Evolutionary conservation across 192 early-diverging fungal genomes (phyloP).

Genomic region (Linnemannia exigua): DNA sequence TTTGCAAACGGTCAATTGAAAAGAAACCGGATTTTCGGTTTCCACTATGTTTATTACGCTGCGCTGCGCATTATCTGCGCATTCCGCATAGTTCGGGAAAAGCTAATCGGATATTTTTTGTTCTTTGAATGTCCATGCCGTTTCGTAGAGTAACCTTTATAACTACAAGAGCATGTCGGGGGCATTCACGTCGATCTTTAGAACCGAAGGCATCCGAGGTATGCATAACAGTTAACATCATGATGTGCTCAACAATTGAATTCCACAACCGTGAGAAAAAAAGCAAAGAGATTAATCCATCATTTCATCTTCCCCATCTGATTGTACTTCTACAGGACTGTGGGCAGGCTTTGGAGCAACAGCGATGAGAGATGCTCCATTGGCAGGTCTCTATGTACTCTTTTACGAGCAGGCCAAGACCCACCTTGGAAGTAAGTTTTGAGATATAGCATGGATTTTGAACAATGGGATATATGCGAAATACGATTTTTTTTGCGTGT

Average conservation of each 20-base stretch:
- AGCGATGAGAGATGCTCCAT: constrained; percentile 89
- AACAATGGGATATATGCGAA: too few relatives aligned
- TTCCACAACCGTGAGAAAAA: not conserved
- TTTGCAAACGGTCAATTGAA: too few relatives aligned
- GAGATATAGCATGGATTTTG: too few relatives aligned
- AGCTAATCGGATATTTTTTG: not conserved
- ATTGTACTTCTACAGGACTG: constrained; percentile 64
- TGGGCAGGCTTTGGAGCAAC: constrained; percentile 93
- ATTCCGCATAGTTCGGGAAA: not conserved
- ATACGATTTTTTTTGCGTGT: too few relatives aligned
- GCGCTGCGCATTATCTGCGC: not conserved
- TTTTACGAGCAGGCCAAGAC: constrained; percentile 88
- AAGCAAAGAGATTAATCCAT: too few relatives aligned
- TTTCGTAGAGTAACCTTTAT: constrained; percentile 82
- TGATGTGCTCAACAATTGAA: not conserved
- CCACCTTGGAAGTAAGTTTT: constrained; percentile 54
- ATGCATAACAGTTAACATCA: not conserved
- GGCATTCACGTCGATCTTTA: constrained; percentile 78
- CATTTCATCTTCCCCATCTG: too few relatives aligned
- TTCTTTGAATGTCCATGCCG: not conserved
- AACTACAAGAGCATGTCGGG: constrained; percentile 79
- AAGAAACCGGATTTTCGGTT: not conserved
- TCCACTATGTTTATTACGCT: not conserved
- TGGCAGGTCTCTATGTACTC: constrained; percentile 91
- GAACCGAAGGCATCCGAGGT: constrained; percentile 76